Evolutionary conservation across 768 basidiomycete genomes (phyloP), one percentile per base, ranked within the genome.

Genomic region (Mycena latifolia): DNA sequence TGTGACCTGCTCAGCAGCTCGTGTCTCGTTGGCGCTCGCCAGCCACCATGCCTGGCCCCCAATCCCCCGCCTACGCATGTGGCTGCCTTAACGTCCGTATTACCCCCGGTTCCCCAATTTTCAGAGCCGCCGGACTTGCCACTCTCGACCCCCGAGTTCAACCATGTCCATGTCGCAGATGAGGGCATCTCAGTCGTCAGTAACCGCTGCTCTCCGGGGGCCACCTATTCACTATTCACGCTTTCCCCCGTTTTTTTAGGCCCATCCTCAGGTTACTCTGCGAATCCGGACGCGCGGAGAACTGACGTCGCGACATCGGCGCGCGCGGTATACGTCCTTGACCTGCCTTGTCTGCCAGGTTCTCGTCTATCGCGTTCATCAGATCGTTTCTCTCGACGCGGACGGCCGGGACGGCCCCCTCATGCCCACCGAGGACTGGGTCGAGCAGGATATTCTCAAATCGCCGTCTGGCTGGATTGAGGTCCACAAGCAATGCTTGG

Each of bases 401-500:
- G 89, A 90, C 64, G 81, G 82, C 17, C 84, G 84, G 53, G 89
- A 90, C 58, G 88, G 90, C 10, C 86, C 88, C 4, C 77, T 93
- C 18, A 78, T 92, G 53, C 91, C 92, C 18, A 87, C 87, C 1
- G 88, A 90, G 56, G 91, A 92, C 48, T 93, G 91, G 90, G 88
- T 88, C 8, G 92, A 94, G 78, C 84, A 86, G 54, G 91, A 92
- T 72, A 79, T 88, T 55, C 80, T 94, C 77, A 87, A 87, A 77
- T 90, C 89, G 69, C 77, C 81, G 35, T 86, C 74, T 57, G 93
- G 92, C 14, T 93, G 91, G 91, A 84, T 94, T 65, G 89, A 93
- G 71, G 85, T 93, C 22, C 82, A 89, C 72, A 84, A 82, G 57
- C 80, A 82, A 55, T 90, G 88, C 72, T 73, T 92, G 77, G 92